phyloP scores from a whole-genome alignment of 768 basidiomycete genomes.

The Hemileccinum rubropunctum region DNA sequence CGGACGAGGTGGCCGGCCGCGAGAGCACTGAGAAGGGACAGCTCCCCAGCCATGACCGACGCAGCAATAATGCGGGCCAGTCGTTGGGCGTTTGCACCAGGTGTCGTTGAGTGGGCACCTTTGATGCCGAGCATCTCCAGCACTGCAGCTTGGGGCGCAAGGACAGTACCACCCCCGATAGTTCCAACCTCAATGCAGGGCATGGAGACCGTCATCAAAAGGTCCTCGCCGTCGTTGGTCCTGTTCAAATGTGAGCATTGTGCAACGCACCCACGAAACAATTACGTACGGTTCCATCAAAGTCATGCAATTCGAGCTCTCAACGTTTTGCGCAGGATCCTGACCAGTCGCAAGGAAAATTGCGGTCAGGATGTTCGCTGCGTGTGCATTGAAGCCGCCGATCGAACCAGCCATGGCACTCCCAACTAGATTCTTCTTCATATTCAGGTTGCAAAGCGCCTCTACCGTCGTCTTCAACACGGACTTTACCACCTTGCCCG shows the following conservation, averaged over 20 bases:
- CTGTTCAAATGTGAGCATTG: conserved; percentile 37
- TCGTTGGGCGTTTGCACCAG: conserved; percentile 86
- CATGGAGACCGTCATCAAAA: conserved; percentile 94
- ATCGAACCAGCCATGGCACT: conserved; percentile 98
- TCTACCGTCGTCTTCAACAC: conserved; percentile 96
- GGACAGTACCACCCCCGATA: conserved; percentile 93
- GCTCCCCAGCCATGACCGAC: conserved; percentile 96
- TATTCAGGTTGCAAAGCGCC: conserved; percentile 84
- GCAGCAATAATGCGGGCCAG: conserved; percentile 90
- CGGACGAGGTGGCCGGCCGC: conserved; percentile 94
- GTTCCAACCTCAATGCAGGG: conserved; percentile 99
- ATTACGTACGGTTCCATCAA: conserved; percentile 90
- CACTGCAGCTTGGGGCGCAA: conserved; percentile 85
- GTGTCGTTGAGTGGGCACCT: conserved; percentile 83
- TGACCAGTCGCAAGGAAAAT: conserved; percentile 96
- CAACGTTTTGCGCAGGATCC: conserved; percentile 98
- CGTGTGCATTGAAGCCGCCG: conserved; percentile 98
- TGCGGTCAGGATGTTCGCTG: conserved; percentile 95
- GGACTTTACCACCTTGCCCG: conserved; percentile 81
- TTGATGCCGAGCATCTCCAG: conserved; percentile 92
- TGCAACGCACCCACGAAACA: conserved; percentile 2
- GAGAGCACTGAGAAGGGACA: conserved; percentile 87
- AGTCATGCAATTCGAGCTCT: conserved; percentile 98
- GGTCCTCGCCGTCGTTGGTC: conserved; percentile 83
- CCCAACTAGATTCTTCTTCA: conserved; percentile 96